These are phyloP conservation scores for Spinellus fusiger DNA, from an alignment of 192 early-diverging fungal genomes.

Conservation along the genomic window DNA sequence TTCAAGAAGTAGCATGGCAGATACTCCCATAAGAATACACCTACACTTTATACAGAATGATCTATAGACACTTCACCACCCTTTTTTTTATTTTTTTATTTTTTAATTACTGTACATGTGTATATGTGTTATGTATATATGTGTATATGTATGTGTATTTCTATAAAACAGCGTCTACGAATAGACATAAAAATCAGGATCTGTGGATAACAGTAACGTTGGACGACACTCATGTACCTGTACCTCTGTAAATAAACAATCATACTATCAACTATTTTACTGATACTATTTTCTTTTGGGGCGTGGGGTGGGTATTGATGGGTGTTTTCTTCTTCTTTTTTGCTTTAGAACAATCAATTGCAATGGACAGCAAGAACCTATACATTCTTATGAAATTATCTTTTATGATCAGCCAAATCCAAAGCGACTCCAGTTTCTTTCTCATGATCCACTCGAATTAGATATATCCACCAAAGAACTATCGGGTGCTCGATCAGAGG, in stretches of 20 bases:
- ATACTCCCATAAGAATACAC: background rate
- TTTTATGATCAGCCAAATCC: slow-evolving; percentile 56
- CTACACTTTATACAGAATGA: background rate
- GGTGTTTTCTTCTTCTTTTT: background rate
- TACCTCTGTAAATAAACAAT: slow-evolving; percentile 5
- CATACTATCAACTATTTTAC: background rate
- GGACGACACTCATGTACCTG: slow-evolving; percentile 16
- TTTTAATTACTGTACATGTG: too few relatives aligned
- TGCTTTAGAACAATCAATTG: background rate
- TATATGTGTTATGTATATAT: background rate
- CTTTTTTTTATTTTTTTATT: too few relatives aligned
- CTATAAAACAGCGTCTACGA: background rate
- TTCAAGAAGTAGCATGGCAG: background rate
- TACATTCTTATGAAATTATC: slow-evolving; percentile 37
- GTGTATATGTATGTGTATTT: background rate
- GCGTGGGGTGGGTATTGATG: background rate
- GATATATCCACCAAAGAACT: slow-evolving; percentile 48
- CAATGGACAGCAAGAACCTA: slow-evolving; percentile 3
- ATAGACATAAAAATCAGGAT: background rate
- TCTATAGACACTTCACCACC: background rate
- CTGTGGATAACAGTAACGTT: slow-evolving; percentile 14
- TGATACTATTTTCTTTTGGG: background rate
- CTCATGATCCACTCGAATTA: slow-evolving; percentile 57
- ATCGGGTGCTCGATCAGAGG: background rate
- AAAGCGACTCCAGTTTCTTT: slow-evolving; percentile 56